Evolutionary conservation across 331 rosid species (phyloP).

Genomic region (Spiraea crenata): DNA sequence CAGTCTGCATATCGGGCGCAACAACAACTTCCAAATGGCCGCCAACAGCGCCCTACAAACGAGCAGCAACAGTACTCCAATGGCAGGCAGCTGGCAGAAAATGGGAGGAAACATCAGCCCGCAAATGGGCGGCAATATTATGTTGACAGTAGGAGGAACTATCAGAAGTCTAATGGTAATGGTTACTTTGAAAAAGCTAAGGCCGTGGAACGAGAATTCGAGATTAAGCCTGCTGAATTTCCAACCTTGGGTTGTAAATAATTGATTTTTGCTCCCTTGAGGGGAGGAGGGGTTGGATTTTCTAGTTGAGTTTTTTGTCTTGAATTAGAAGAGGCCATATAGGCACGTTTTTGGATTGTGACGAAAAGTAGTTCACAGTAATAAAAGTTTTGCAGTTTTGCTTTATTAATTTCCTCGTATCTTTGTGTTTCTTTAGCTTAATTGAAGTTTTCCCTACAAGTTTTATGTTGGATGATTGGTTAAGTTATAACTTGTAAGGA

Average conservation of each 20-base stretch:
- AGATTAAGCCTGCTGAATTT: not conserved
- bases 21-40: no score
- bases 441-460: no score
- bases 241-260: not conserved
- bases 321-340: conserved; percentile 1
- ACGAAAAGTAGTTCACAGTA: not conserved
- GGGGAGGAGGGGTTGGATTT: not conserved
- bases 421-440: not conserved
- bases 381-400: not conserved
- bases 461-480: no score
- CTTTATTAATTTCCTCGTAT: not conserved
- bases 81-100: no score
- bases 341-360: conserved; percentile 10
- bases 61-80: no score
- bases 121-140: not conserved
- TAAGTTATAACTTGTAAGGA: no score
- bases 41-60: no score
- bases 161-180: not conserved
- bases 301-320: not conserved
- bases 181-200: no score
- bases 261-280: not conserved
- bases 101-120: no score
- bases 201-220: not conserved
- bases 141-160: no score
- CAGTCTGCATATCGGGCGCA: no score